Evolutionary conservation across 768 basidiomycete genomes (phyloP).

Genomic region (Calvatia gigantea): DNA sequence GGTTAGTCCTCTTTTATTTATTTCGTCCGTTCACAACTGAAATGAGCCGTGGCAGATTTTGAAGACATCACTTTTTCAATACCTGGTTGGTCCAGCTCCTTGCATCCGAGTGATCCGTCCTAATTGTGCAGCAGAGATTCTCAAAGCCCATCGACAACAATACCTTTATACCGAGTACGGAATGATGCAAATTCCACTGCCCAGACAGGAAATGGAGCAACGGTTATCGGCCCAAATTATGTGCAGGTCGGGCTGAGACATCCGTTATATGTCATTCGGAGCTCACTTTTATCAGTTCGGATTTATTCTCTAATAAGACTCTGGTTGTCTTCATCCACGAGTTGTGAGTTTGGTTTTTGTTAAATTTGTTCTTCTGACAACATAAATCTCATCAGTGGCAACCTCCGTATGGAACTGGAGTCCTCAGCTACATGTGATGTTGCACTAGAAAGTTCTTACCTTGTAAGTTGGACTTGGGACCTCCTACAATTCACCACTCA

Average conservation of each 20-base stretch:
- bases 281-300: constrained; percentile 42
- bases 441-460: constrained; percentile 76
- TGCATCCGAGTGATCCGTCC: neutral
- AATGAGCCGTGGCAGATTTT: constrained; percentile 40
- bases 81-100: constrained; percentile 43
- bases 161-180: constrained; percentile 72
- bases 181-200: constrained; percentile 80
- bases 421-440: constrained; percentile 70
- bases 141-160: constrained; percentile 87
- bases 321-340: constrained; percentile 91
- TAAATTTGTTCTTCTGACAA: neutral
- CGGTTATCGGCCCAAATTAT: constrained; percentile 81
- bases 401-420: constrained; percentile 80
- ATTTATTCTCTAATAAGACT: constrained; percentile 74
- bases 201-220: constrained; percentile 59
- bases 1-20: constrained; percentile 37
- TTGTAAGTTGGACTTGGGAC: constrained; percentile 44
- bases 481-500: neutral
- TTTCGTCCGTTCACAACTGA: constrained; percentile 2
- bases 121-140: constrained; percentile 51
- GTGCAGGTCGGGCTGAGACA: constrained; percentile 66
- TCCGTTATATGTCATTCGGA: constrained; percentile 1
- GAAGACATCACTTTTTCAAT: constrained; percentile 64
- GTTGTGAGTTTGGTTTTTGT: constrained; percentile 59
- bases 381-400: constrained; percentile 61